Evolutionary conservation across 108 stramenopile species (phyloP).

Genomic region (Fragilaria crotonensis): DNA sequence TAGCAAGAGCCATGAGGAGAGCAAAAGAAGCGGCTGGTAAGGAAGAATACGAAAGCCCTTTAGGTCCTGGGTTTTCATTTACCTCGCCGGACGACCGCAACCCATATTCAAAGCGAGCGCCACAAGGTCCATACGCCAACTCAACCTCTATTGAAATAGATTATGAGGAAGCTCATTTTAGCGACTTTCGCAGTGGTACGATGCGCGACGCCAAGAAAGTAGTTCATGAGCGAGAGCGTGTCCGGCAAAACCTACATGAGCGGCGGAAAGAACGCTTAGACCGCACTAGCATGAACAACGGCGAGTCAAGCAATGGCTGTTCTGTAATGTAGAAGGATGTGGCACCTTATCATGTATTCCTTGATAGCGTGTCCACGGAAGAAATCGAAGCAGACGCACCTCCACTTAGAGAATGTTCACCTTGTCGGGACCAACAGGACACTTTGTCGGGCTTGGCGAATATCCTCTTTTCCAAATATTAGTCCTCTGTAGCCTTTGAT

Average conservation of each 20-base stretch:
- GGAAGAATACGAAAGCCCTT: conserved; percentile 63
- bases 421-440: no score
- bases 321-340: no score
- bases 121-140: conserved; percentile 24
- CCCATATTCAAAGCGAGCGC: conserved; percentile 31
- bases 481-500: conserved; percentile 58
- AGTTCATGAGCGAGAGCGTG: background rate
- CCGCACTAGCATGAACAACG: no score
- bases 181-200: background rate
- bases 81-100: conserved; percentile 12
- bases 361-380: no score
- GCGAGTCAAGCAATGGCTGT: no score
- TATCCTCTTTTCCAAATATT: conserved; percentile 29
- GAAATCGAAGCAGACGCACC: no score
- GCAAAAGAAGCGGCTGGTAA: conserved; percentile 41
- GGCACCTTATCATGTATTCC: no score
- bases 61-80: conserved; percentile 71
- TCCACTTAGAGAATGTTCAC: no score
- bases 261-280: conserved; percentile 4
- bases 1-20: conserved; percentile 49
- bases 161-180: conserved; percentile 7
- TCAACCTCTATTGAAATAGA: background rate
- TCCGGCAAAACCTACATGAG: background rate
- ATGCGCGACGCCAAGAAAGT: no score
- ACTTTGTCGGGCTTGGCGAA: background rate